phyloP scores from a whole-genome alignment of 2,329 filamentous ascomycete genomes.

The Domatiomyces catenatus region DNA sequence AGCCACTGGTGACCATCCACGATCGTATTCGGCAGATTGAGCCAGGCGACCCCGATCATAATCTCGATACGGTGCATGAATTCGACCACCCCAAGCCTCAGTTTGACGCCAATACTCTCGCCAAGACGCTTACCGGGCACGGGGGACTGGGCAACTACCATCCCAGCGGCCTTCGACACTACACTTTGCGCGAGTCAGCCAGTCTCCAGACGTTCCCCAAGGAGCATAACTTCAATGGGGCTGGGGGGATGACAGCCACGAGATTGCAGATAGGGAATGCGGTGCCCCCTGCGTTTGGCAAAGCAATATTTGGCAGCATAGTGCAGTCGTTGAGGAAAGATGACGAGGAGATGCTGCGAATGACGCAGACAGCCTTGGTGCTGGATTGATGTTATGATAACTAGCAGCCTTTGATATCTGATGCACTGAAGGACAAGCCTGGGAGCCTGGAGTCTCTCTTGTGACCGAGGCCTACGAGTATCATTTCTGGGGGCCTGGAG shows the following conservation, averaged over 20 bases:
- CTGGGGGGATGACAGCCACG: conserved; percentile 24
- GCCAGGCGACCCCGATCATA: conserved; percentile 27
- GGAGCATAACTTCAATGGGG: conserved; percentile 40
- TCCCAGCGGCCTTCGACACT: conserved; percentile 45
- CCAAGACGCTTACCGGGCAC: conserved; percentile 46
- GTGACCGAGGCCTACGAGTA: too few species aligned
- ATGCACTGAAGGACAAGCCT: not conserved
- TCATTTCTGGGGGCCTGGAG: too few species aligned
- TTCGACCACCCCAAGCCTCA: conserved; percentile 21
- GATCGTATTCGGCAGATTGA: conserved; percentile 29
- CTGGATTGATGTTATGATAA: not conserved
- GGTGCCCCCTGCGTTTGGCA: conserved; percentile 45
- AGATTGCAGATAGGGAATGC: conserved; percentile 63
- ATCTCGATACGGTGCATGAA: conserved; percentile 20
- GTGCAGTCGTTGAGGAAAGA: conserved; percentile 23
- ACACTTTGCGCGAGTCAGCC: conserved; percentile 54
- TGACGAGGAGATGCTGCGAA: conserved; percentile 17
- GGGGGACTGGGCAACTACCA: conserved; percentile 49
- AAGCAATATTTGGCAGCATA: conserved; percentile 26
- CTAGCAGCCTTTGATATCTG: not conserved
- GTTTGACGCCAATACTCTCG: conserved; percentile 37
- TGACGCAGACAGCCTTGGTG: not conserved
- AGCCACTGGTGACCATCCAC: conserved; percentile 27
- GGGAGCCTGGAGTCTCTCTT: too few species aligned
- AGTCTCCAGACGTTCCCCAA: conserved; percentile 54